Percentiles rank a stretch among this genome's conserved stretches.
phyloP scores from a whole-genome alignment of 2,329 filamentous ascomycete species.

The Hypoxylon sp. region DNA sequence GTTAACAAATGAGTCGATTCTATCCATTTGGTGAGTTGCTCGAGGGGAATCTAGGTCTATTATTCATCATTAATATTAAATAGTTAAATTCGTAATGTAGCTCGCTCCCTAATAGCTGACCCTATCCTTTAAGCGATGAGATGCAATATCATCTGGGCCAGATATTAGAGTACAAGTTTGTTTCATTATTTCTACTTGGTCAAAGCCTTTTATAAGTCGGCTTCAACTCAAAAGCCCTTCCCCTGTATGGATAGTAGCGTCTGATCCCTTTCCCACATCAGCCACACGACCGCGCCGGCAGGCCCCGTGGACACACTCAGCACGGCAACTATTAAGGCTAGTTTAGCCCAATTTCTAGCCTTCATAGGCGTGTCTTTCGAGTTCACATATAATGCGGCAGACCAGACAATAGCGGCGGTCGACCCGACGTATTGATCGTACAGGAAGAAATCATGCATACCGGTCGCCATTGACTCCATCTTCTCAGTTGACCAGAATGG shows the following conservation, averaged over 20 bases:
- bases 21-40: not conserved
- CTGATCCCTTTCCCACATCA: constrained; percentile 44
- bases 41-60: constrained; percentile 6
- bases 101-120: not conserved
- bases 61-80: constrained; percentile 18
- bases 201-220: not conserved
- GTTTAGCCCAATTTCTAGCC: constrained; percentile 31
- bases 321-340: constrained; percentile 28
- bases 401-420: constrained; percentile 39
- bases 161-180: constrained; percentile 1
- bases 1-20: too few relatives aligned
- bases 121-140: not conserved
- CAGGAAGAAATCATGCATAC: constrained; percentile 43
- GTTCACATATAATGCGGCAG: constrained; percentile 37
- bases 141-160: not conserved
- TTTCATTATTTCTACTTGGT: not conserved
- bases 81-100: constrained; percentile 1
- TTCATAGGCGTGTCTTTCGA: constrained; percentile 27
- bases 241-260: constrained; percentile 18
- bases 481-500: constrained; percentile 38
- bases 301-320: constrained; percentile 34
- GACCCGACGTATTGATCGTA: constrained; percentile 44
- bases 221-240: constrained; percentile 10
- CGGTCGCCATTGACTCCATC: constrained; percentile 39
- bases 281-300: constrained; percentile 40